Base-by-base conservation (phyloP, 345 rosid genomes). In the Pugionium dolabratum region DNA sequence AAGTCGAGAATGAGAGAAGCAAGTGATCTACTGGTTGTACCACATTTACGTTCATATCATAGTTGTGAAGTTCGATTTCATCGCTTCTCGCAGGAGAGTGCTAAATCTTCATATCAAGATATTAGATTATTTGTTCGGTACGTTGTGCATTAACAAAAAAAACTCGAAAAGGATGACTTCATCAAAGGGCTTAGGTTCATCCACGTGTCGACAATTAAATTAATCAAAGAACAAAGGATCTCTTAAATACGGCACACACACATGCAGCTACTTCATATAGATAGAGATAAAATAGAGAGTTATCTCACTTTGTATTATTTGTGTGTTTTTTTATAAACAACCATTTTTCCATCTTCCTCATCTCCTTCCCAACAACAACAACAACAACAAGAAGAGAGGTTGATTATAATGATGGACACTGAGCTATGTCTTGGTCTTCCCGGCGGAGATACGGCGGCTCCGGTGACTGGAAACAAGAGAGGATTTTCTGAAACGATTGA, bases 361-460 rank as follows among this genome's bases (percentile, higher is more conserved):
- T 51, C 55, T 58, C 62, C 50, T 59, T 66, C 76, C 71, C 46
- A 9, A 35, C 49, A 72, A 72, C 42, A 69, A 44, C 9, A 50
- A 6, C 35, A 66, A 31, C 27, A 54, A 54, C 31, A 72, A 48
- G 44, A 10, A 70, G 35, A 70, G 56, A 40, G 46, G 34, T 28
- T 54, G 39, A 68, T 40, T 6, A 36, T 48, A 67, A 74, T 74
- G 73, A 61, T 74, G 45, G 69, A 68, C 53, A 62, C 95, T 8
- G 97, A 90, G 75, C 82, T 90, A 54, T 81, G 89, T 79, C 86
- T 90, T 42, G 95, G 97, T 59, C 70, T 90, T 67, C 93, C 95
- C 1, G 95, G 90, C 2, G 79, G 75, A 9, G 73, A 59, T 34
- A 65, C 42, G 67, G 69, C 18, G 69, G 62, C 31, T 54, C 66